Evolutionary conservation across 1,284 basidiomycete species (phyloP), one percentile per base, ranked within the genome.

Genomic region (Macrocystidia cucumis): DNA sequence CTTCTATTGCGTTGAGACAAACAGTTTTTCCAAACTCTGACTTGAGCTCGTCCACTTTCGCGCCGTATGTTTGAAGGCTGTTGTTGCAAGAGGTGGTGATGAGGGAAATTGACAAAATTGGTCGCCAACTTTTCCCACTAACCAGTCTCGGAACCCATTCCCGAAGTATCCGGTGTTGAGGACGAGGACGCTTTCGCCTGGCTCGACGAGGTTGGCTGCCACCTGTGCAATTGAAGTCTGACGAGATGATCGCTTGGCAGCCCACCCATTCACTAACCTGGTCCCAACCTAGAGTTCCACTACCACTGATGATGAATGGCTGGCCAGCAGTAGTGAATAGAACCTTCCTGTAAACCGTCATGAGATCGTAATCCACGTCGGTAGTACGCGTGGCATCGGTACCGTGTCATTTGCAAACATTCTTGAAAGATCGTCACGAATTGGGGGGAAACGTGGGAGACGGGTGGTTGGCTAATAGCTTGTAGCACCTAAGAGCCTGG

Each of bases 221-320:
- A 88, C n/a, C n/a, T n/a, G n/a, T n/a, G n/a, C n/a, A n/a, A n/a
- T n/a, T n/a, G n/a, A n/a, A n/a, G n/a, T n/a, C n/a, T n/a, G n/a
- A n/a, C n/a, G n/a, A n/a, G n/a, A n/a, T n/a, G n/a, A n/a, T n/a
- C n/a, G n/a, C n/a, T n/a, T n/a, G n/a, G n/a, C n/a, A n/a, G n/a
- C n/a, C n/a, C n/a, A n/a, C n/a, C n/a, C n/a, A n/a, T n/a, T n/a
- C n/a, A n/a, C n/a, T n/a, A n/a, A n/a, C 81, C 73, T 86, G 80
- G 54, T 86, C 82, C 91, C 93, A 96, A 21, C 93, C 93, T 24
- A 98, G 67, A 2, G 93, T 98, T n/a, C 93, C 93, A 33, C 83
- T 88, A 2, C 95, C 95, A 19, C 91, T 79, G 37, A 96, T 84
- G 48, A 97, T 65, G 66, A 98, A 88, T 1, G 90, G 86, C 55